phyloP scores from a whole-genome alignment of 106 monocot species.

The Allium cepa region DNA sequence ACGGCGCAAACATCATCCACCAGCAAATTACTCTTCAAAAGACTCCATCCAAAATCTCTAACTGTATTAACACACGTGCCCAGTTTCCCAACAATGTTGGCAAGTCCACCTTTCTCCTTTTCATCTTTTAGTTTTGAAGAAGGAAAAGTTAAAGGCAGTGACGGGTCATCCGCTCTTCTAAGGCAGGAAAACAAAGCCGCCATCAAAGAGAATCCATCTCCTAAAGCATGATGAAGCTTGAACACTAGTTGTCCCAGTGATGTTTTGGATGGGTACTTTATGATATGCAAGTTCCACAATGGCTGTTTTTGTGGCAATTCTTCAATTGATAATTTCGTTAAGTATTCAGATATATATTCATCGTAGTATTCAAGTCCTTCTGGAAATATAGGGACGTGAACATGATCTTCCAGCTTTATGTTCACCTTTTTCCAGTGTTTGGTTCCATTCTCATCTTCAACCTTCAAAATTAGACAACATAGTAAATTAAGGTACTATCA shows the following conservation, averaged over 20 bases:
- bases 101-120: background rate
- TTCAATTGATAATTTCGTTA: slow-evolving; percentile 28
- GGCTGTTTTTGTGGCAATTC: slow-evolving; percentile 31
- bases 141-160: slow-evolving; percentile 63
- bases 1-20: slow-evolving; percentile 44
- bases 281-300: slow-evolving; percentile 53
- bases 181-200: slow-evolving; percentile 60
- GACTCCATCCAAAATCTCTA: slow-evolving; percentile 36
- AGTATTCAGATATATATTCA: slow-evolving; percentile 30
- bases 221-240: slow-evolving; percentile 79
- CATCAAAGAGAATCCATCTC: slow-evolving; percentile 77
- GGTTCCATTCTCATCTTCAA: slow-evolving; percentile 34
- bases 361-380: slow-evolving; percentile 39
- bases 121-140: background rate
- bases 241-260: slow-evolving; percentile 39
- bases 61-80: slow-evolving; percentile 26
- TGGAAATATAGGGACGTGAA: slow-evolving; percentile 44
- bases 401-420: slow-evolving; percentile 49
- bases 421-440: slow-evolving; percentile 45
- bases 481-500: background rate
- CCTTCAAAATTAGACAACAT: slow-evolving; percentile 10
- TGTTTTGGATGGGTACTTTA: slow-evolving; percentile 56
- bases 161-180: slow-evolving; percentile 51
- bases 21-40: slow-evolving; percentile 39
- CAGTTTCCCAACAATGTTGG: background rate